Base-by-base conservation (phyloP, 116 monocot species). In the Posidonia oceanica region DNA sequence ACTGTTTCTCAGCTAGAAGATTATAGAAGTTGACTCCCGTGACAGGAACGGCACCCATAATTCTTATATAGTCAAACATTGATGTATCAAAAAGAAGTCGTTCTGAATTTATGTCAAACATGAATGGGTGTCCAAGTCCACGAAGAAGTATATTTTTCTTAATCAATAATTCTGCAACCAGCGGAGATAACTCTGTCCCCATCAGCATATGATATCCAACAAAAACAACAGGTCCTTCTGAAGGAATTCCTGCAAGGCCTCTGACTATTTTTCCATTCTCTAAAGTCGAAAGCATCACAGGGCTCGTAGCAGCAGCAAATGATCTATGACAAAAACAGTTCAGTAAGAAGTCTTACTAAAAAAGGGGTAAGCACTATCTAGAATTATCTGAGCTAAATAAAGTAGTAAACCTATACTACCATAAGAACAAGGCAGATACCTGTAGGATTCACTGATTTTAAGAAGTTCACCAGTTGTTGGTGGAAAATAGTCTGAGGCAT, bases 171-270 rank as follows among this genome's bases (percentile, higher is more conserved):
- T 77, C 77, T 12, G 3, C 0, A 18, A 66, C 20, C 13, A 86
- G 41, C 4, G 76, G 66, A 72, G 23, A 20, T 41, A 80, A 42
- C 20, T 86, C 86, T 52, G 61, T 18, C 23, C 82, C 86, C 65
- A 82, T 17, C 40, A 82, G 63, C 79, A 86, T 79, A 55, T 86
- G 86, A 63, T 86, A 72, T 16, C 82, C 86, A 42, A 86, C 75
- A 14, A 86, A 39, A 21, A 86, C 17, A 57, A 68, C 75, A 64
- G 82, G 82, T 15, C 86, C 86, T 17, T 82, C 72, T 13, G 63
- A n/a, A n/a, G 86, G 86, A 64, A 86, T 71, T 17, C 82, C 86
- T 10, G 59, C 44, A 51, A 86, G 75, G 7, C 79, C 76, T 52
- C 66, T 72, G 16, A 82, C 82, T 40, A 82, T 77, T 68, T 69